Base-by-base conservation (phyloP, 352 stramenopile genomes). In the Pythium aristosporum region DNA sequence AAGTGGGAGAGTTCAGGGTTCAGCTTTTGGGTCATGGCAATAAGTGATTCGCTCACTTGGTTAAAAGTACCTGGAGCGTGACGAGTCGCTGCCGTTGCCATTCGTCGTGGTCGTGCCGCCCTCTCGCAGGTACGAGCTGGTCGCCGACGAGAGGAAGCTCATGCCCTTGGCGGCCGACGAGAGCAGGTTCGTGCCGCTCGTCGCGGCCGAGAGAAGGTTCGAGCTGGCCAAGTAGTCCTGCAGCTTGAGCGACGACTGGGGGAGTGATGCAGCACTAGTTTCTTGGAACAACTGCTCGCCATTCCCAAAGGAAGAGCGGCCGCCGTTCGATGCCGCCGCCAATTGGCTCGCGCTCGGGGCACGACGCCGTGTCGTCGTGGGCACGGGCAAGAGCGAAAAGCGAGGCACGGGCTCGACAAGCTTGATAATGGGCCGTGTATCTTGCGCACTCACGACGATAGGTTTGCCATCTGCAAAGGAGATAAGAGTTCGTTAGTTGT, bases 101-200 rank as follows among this genome's bases (percentile, higher is more conserved):
- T 18, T 39, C 12, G 18, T 39, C 12, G 23, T 32, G 44, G 48
- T 6, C 10, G 48, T 48, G 39, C 28, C 30, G 48, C 72, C 68
- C 56, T 83, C 69, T 25, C 72, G 77, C 21, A 89, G 63, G 55
- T 89, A 89, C 42, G 80, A 88, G 49, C 72, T 85, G 3, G 75
- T 93, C 28, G 84, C 86, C 36, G 84, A 92, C 32, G 86, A 93
- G 34, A 93, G 56, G 44, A 89, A 91, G 36, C 81, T 88, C 64
- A 95, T 92, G 37, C 87, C 83, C 59, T 95, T 95, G 39, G 85
- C 87, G 28, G 82, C 82, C 10, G 84, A 77, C 15, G 79, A 88
- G 5, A 91, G 76, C 39, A 91, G 69, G 61, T 89, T 90, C 9
- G 82, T 82, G 46, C 80, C 80, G 11, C 78, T 75, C 3, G 85